Evolutionary conservation across 2,329 filamentous ascomycete species (phyloP), one percentile per base, ranked within the genome.

Genomic region (Epichloe baconii): DNA sequence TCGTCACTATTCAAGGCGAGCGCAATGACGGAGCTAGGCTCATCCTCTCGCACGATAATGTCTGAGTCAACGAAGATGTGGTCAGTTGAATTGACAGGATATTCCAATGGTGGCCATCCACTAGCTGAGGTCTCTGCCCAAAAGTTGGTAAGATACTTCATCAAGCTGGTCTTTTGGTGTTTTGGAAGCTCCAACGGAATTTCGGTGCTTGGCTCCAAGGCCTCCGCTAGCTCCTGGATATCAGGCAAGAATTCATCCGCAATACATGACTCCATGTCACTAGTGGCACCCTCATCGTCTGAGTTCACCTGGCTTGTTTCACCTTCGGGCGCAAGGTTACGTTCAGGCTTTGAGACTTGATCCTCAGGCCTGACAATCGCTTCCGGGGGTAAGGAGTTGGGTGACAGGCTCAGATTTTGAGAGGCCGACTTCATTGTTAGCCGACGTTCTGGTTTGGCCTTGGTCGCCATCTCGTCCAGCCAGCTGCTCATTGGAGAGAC

Each of bases 51-150:
- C 38, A 98, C 89, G 58, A 98, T 95, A 56, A 98, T 90, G 65
- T 98, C 88, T 8, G 89, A 95, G 68, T 98, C 90, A 50, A 89
- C 86, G 69, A 97, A 97, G 46, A 98, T 90, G 65, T 98, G 93
- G 64, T 98, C 93, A 15, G 84, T 87, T 44, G 85, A 75, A 57
- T 80, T 86, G 55, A 97, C 78, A 3, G 94, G 94, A 61, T 98
- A 98, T 50, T 98, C 93, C 19, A 98, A 77, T 21, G 85, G 80
- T 5, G 85, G 79, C 93, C 93, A 98, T 38, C 91, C 90, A 65
- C 89, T 96, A 23, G 94, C 88, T 46, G 93, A 97, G 49, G 93
- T 82, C 68, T 98, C 94, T 2, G 93, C 94, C 93, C 93, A 98
- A 67, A 98, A 98, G 61, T 91, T 96, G 15, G 89, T 93, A 44